These are phyloP conservation scores for Phytophthora tubulina DNA, from an alignment of 352 stramenopile genomes.

Conservation along the genomic window DNA sequence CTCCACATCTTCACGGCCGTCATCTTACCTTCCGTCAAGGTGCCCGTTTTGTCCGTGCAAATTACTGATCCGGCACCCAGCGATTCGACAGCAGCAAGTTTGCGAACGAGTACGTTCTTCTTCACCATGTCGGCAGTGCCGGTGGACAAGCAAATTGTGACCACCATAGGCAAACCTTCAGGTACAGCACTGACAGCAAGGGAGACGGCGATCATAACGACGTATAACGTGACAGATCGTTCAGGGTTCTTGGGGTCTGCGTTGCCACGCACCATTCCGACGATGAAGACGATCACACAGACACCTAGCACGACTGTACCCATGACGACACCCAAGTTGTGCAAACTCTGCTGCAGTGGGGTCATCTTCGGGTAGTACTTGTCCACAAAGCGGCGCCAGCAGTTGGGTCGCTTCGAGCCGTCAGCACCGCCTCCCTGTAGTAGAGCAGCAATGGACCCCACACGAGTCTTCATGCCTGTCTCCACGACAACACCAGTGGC, in stretches of 20 bases:
- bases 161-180: conserved; percentile 80
- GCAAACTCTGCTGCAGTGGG: conserved; percentile 92
- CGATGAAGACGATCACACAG: conserved; percentile 93
- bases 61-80: conserved; percentile 93
- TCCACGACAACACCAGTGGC: conserved; percentile 69
- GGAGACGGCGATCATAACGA: conserved; percentile 95
- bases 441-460: conserved; percentile 69
- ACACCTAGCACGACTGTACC: conserved; percentile 89
- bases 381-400: conserved; percentile 61
- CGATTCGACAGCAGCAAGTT: conserved; percentile 80
- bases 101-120: conserved; percentile 87
- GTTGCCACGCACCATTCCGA: conserved; percentile 82
- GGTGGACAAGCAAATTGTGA: conserved; percentile 80
- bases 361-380: conserved; percentile 85
- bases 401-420: conserved; percentile 56
- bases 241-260: conserved; percentile 77
- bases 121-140: conserved; percentile 82
- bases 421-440: conserved; percentile 49
- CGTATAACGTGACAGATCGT: conserved; percentile 92
- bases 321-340: conserved; percentile 95
- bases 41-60: conserved; percentile 95
- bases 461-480: conserved; percentile 70
- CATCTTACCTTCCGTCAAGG: conserved; percentile 91
- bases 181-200: conserved; percentile 79
- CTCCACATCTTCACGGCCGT: conserved; percentile 82